Base-by-base conservation (phyloP, 345 rosid species). In the Eucalyptus cloeziana region DNA sequence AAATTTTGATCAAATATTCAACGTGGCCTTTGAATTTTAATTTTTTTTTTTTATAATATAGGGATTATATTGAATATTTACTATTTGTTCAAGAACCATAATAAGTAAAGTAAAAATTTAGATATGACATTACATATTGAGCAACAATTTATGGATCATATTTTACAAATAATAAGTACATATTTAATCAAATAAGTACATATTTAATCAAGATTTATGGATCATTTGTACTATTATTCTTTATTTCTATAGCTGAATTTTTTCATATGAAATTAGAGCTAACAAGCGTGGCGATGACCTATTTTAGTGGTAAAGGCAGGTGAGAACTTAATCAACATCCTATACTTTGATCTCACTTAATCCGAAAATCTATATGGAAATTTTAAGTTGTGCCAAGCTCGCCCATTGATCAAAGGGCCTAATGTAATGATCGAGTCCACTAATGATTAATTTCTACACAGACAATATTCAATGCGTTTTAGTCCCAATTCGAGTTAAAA, bases 71-170 rank as follows among this genome's bases (percentile, higher is more conserved):
- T 15, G 2, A 67, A 31, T 5, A 67, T 67, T 67, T 67, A 67
- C 40, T 31, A 31, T n/a, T 7, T 67, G 22, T 67, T 15, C 40
- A 7, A n/a, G 10, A 16, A 31, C 17, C 10, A 8, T n/a, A 1
- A n/a, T 31, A 31, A 7, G 5, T 0, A 8, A 15, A 31, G 37
- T 67, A 67, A 67, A 31, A 67, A 8, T 67, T 4, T 15, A 15
- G 0, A 1, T 3, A 67, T 0, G 3, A 67, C 5, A 67, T 67
- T 8, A 1, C 10, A 67, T 8, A 64, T 64, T 64, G 10, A 13
- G 10, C 0, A 8, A n/a, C 4, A n/a, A n/a, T n/a, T 14, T 1
- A 30, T 6, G 5, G 5, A 64, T 13, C 2, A 4, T 31, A 30
- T 13, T 13, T 0, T 4, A n/a, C 5, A n/a, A n/a, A 64, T 64